Evolutionary conservation across 2,329 filamentous ascomycete species (phyloP), one percentile per base, ranked within the genome.

Genomic region (Capronia epimyces): DNA sequence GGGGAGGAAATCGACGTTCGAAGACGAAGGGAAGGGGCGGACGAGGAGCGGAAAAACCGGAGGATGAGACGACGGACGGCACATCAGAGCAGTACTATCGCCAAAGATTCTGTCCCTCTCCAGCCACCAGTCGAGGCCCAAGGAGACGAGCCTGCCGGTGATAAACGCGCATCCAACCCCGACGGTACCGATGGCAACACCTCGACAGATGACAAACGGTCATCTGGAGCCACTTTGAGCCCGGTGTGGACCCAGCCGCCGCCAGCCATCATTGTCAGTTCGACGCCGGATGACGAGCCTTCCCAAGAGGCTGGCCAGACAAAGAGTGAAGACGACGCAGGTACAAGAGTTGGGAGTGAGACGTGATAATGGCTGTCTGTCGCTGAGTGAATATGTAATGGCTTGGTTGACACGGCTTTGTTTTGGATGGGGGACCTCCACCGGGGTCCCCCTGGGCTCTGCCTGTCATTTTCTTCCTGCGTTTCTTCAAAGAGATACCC

Each of bases 1-100:
- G 70, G 66, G 13, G 75, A 83, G 43, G 73, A 71, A 22, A 56
- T 78, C 16, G 71, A 75, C 10, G 74, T 88, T 50, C 73, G 89
- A 48, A 77, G 82, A 50, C 71, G 83, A 62, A 72, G 86, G 63
- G 85, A 90, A 65, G 88, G 81, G 55, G 87, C 87, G 1, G 87
- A 93, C 60, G 86, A 88, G 57, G 88, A 94, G 69, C 75, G 88
- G 47, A 78, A 81, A 50, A 74, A 79, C 57, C 72, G 87, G 36
- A 73, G 88, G 61, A 71, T 86, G 56, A 74, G 87, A 60, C 74
- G 86, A 57, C 80, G 85, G 52, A 84, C 80, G 63, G 75, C 77
- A 8, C 67, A 69, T 10, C 65, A 68, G 13, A 73, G 65, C 39
- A 60, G 61, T 42, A 53, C 59, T 44, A 29, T 61, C 52, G n/a